phyloP scores from a whole-genome alignment of 1,139 yeast species.

The Diutina mesorugosa region DNA sequence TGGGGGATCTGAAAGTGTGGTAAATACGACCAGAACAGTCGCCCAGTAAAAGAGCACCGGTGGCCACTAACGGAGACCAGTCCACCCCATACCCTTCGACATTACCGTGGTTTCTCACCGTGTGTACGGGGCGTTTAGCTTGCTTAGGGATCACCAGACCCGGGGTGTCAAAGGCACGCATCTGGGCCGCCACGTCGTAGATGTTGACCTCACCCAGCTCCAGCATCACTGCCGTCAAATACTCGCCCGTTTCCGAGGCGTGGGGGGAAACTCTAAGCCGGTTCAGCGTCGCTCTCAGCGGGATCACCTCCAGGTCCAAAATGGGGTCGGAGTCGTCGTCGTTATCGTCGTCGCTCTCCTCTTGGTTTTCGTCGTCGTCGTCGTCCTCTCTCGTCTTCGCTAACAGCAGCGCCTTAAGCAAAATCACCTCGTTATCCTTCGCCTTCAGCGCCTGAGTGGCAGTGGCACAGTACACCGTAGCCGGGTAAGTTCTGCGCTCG shows the following conservation, averaged over 20 bases:
- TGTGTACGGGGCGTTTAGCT: conserved; percentile 71
- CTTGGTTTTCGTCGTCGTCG: conserved; percentile 55
- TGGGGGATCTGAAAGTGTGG: conserved; percentile 58
- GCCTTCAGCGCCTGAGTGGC: conserved; percentile 89
- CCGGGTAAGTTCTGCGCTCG: conserved; percentile 86
- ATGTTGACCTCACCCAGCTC: conserved; percentile 86
- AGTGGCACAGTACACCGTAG: conserved; percentile 71
- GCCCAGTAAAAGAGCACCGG: conserved; percentile 81
- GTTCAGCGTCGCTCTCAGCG: conserved; percentile 76
- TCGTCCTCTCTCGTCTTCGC: conserved; percentile 78
- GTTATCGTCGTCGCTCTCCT: conserved; percentile 41
- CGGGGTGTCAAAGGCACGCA: conserved; percentile 77
- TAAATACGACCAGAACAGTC: conserved; percentile 78
- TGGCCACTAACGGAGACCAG: conserved; percentile 80
- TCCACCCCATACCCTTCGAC: conserved; percentile 96
- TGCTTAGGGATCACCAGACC: conserved; percentile 72
- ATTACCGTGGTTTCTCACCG: conserved; percentile 81
- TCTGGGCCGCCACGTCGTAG: conserved; percentile 70
- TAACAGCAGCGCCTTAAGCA: conserved; percentile 72
- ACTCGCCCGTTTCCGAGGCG: conserved; percentile 65
- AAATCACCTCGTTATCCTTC: conserved; percentile 78
- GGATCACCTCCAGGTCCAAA: conserved; percentile 69
- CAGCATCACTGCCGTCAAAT: conserved; percentile 76
- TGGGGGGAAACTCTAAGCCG: conserved; percentile 80
- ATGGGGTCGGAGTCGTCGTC: conserved; percentile 55